Evolutionary conservation across 2,329 filamentous ascomycete species (phyloP), one percentile per base, ranked within the genome.

Genomic region (Xylariaceae sp.): DNA sequence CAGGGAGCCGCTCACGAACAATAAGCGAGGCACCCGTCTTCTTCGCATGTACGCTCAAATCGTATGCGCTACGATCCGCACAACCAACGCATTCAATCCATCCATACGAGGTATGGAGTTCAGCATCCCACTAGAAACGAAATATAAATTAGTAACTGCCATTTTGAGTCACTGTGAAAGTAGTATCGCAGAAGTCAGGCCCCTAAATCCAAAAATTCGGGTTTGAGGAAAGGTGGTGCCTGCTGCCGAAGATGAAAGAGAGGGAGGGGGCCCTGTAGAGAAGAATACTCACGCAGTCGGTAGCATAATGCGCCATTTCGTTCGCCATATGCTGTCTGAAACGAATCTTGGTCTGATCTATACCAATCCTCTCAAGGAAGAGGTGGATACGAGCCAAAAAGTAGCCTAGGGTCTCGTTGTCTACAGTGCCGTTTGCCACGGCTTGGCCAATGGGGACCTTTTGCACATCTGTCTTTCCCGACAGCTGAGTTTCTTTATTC

Each of bases 11-110:
- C 79, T 97, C 88, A 59, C 93, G 87, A 36, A 98, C 95, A 45
- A 95, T 82, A 19, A 99, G 83, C 37, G 92, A 87, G 12, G 90
- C 87, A 57, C 92, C 92, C 28, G 95, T 98, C 80, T 92, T 93
- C 78, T 96, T 94, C 72, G 89, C 88, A 77, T 98, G 95, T 8
- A 97, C 93, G 31, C 86, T 89, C 73, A 98, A 76, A 76, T 99
- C 95, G 75, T 96, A 99, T 17, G 95, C 95, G 73, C 91, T 96
- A 69, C 95, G 87, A 74, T 97, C 94, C 60, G 95, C 95, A 75
- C 95, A 98, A 61, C 95, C 95, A 69, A 98, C 94, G 74, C 94
- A 98, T 80, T 99, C 95, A 62, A 98, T 91, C 95, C 95, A 99
- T 73, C 95, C 95, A 70, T 93, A 93, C 60, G 90, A 93, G 56